These are phyloP conservation scores for Lactarius pseudohatsudake DNA, from an alignment of 768 basidiomycete species.

Conservation along the genomic window DNA sequence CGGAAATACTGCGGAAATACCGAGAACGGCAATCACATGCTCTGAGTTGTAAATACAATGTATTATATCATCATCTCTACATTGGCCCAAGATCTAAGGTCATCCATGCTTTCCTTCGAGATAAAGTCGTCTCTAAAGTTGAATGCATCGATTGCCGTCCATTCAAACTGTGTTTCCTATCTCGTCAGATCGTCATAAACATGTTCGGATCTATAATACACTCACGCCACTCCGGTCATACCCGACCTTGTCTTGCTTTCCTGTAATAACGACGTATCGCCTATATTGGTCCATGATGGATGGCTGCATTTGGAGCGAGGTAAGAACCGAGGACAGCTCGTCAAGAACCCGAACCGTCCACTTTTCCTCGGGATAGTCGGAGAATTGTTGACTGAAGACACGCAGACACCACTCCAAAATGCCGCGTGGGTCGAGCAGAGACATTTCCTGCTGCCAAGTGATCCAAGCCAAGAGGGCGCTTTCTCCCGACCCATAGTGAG, in stretches of 20 bases:
- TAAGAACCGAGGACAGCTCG: constrained; percentile 39
- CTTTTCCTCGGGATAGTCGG: constrained; percentile 37
- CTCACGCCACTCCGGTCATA: constrained; percentile 49
- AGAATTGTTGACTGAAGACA: constrained; percentile 42
- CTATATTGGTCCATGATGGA: constrained; percentile 58
- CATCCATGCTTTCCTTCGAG: constrained; percentile 27
- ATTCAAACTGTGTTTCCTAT: constrained; percentile 50
- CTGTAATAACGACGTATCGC: constrained; percentile 60
- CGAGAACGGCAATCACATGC: constrained; percentile 21
- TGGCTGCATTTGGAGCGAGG: constrained; percentile 60
- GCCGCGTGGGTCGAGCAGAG: constrained; percentile 37
- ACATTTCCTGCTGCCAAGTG: constrained; percentile 11
- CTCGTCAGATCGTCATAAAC: constrained; percentile 20
- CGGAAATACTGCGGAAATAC: no score
- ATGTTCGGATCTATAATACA: constrained; percentile 25
- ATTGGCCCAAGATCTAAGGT: constrained; percentile 17
- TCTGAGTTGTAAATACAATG: not conserved
- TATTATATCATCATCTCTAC: constrained; percentile 15
- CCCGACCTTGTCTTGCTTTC: constrained; percentile 37
- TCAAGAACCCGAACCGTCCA: constrained; percentile 43
- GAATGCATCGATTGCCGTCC: constrained; percentile 45
- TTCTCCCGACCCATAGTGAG: constrained; percentile 33
- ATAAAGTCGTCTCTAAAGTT: constrained; percentile 62
- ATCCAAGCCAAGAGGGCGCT: constrained; percentile 19
- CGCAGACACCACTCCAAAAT: constrained; percentile 47